Evolutionary conservation across 768 basidiomycete genomes (phyloP), one percentile per base, ranked within the genome.

Genomic region (Hydnomerulius pinastri): DNA sequence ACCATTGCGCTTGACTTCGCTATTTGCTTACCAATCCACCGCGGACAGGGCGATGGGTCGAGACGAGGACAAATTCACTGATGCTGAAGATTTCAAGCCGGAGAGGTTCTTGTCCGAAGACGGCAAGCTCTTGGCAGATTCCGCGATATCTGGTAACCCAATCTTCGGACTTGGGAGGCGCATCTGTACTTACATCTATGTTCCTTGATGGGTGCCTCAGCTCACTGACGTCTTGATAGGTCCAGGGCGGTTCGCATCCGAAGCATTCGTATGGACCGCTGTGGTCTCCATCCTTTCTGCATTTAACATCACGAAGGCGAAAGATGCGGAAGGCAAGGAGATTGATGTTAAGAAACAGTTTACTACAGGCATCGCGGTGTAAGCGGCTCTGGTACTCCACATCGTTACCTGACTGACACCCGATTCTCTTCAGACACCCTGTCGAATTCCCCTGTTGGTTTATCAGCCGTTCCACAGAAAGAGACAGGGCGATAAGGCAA

Each of bases 131-230:
- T 36, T 36, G 18, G 46, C 46, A 4, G 52, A 51, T 0, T 42
- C 48, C 1, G 21, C 56, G 6, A 36, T 56, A 15, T 47, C 56
- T 17, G 46, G 56, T 10, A 53, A 66, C n/a, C 56, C 61, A 2
- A 55, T 61, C 33, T 66, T 65, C 47, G 62, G 63, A 2, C 36
- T 64, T 29, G 63, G 64, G 28, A 44, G 59, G 21, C 59, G 64
- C 12, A 63, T 54, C n/a, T 63, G 64, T 64, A 35, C 38, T 54
- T 27, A 55, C 12, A 39, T 10, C 25, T 32, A 15, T 29, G 15
- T 27, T 37, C 3, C n/a, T 18, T 33, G 40, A 17, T 17, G 32
- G n/a, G 28, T 18, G 12, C 23, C 29, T 38, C 28, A 23, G 13
- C 12, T 23, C 23, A 35, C 25, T 40, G 4, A 29, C n/a, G 10